Evolutionary conservation across 352 stramenopile species (phyloP).

Genomic region (Elongisporangium prolatum): DNA sequence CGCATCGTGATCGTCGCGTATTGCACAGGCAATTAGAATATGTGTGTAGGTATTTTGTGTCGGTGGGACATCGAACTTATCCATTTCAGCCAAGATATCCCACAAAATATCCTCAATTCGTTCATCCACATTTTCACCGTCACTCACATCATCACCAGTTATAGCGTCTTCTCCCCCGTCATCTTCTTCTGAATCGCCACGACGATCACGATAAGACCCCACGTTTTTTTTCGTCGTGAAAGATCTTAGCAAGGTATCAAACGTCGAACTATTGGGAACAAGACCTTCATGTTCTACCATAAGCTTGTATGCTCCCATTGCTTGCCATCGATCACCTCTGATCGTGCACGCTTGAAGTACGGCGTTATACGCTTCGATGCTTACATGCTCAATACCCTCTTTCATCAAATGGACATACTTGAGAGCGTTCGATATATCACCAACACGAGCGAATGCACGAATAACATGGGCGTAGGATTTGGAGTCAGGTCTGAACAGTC

Average conservation of each 20-base stretch:
- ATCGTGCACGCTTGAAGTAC: slow-evolving; percentile 54
- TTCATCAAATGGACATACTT: slow-evolving; percentile 38
- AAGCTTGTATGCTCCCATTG: slow-evolving; percentile 35
- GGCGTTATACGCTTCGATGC: slow-evolving; percentile 44
- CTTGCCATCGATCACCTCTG: slow-evolving; percentile 23
- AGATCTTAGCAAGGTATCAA: slow-evolving; percentile 51
- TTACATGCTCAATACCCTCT: slow-evolving; percentile 29
- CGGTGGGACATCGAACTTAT: not conserved
- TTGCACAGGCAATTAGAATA: too few species aligned
- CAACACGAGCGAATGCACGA: slow-evolving; percentile 43
- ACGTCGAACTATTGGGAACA: slow-evolving; percentile 37
- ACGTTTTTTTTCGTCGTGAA: slow-evolving; percentile 24
- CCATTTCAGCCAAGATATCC: slow-evolving; percentile 1
- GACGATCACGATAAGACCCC: slow-evolving; percentile 10
- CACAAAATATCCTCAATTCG: slow-evolving; percentile 4
- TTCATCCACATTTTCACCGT: slow-evolving; percentile 12
- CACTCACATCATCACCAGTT: slow-evolving; percentile 9
- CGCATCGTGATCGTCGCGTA: too few species aligned
- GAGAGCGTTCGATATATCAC: slow-evolving; percentile 39
- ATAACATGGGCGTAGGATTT: slow-evolving; percentile 44
- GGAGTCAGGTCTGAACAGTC: slow-evolving; percentile 21
- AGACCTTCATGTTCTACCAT: slow-evolving; percentile 25
- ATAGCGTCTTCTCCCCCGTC: slow-evolving; percentile 13
- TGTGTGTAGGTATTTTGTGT: slow-evolving; percentile 3
- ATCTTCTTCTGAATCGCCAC: slow-evolving; percentile 16